phyloP scores from a whole-genome alignment of 306 rosid genomes.

The Fagus crenata region DNA sequence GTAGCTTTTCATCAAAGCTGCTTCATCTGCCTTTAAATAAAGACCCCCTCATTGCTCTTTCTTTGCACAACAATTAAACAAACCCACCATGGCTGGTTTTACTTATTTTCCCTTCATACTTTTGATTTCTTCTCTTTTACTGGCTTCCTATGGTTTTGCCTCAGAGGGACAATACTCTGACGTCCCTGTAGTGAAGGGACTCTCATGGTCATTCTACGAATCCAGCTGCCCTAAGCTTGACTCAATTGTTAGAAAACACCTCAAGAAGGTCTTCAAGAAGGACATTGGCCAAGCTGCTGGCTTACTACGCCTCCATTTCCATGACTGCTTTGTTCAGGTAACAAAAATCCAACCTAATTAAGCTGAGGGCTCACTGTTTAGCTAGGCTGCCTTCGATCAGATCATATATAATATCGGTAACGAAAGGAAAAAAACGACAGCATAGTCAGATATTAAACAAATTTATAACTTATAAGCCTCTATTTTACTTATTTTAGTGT shows the following conservation, averaged over 20 bases:
- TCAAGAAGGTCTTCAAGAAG: constrained; percentile 47
- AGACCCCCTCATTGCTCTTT: neutral
- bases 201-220: constrained; percentile 37
- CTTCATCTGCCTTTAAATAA: constrained; percentile 7
- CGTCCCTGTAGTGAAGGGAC: constrained; percentile 29
- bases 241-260: constrained; percentile 50
- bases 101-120: constrained; percentile 14
- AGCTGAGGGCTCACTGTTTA: neutral
- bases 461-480: no score
- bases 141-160: constrained; percentile 9
- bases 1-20: neutral
- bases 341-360: neutral
- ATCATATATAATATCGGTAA: no score
- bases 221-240: constrained; percentile 51
- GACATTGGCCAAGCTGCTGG: constrained; percentile 76
- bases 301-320: constrained; percentile 73
- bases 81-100: constrained; percentile 19
- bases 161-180: constrained; percentile 22
- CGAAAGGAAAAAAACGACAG: no score
- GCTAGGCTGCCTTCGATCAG: neutral
- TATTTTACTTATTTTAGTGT: no score
- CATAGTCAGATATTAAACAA: no score
- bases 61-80: neutral
- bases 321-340: constrained; percentile 85
- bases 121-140: constrained; percentile 26